Evolutionary conservation across 805 yeast genomes (phyloP), one percentile per base, ranked within the genome.

Genomic region (Wickerhamiella azymoides): DNA sequence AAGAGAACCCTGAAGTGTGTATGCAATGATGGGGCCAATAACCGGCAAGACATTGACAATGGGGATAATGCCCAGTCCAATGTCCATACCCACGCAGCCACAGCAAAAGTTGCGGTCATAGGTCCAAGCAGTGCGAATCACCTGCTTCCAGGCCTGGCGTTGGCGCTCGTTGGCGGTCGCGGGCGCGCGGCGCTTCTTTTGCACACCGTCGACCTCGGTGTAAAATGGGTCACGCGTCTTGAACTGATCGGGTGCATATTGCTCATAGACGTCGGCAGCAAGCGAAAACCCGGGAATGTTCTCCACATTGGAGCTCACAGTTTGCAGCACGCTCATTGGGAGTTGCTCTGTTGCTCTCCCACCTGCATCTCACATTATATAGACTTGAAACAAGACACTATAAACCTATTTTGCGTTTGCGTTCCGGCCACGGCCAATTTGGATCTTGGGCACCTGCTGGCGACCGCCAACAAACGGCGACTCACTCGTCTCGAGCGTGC

Each of bases 11-110:
- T 88, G 95, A 33, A 85, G 71, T 2, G 73, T 77, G 61, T 80
- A 89, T 86, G 85, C 84, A 46, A 78, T 55, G 3, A 77, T 51
- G 1, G 96, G 94, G 0, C 97, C 97, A n/a, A 89, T 61, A 0
- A 74, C 80, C 0, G 97, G 97, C 9, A 89, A 46, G 8, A 84
- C 63, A 1, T 80, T 71, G 35, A 79, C 70, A 11, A 86, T 43
- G 1, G 95, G 92, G 1, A 81, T 89, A 56, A 80, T 62, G 0
- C 96, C 96, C 16, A 82, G 54, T 1, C 92, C 89, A 52, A 84
- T 71, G 62, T 77, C 86, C 39, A 57, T 52, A 14, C 55, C 69
- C 79, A 79, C 51, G 27, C 88, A 79, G 0, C 94, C 94, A 60
- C 82, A 68, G 40, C 59, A 56, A 55, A 84, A 74, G 59, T 93